Conservation (phyloP, 1,139 yeast species). For the Saccharomyces hybrid region DNA sequence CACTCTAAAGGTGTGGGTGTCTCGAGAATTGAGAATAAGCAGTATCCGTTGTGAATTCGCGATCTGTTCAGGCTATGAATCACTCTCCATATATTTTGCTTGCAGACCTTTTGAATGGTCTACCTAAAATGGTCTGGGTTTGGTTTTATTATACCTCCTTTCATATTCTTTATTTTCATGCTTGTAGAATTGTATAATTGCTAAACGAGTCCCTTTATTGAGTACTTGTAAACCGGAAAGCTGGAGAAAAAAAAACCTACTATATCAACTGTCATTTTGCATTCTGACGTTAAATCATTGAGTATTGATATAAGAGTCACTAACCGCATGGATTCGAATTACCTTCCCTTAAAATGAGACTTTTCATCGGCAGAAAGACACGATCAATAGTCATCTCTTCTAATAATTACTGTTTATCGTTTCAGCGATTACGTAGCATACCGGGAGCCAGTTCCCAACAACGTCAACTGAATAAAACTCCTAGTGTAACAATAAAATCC, state of each 20-base stretch:
- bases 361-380: constrained; percentile 23
- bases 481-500: constrained; percentile 16
- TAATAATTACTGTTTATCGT: constrained; percentile 16
- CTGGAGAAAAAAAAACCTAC: background rate
- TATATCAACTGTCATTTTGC: background rate
- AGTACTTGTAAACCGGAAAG: constrained; percentile 1
- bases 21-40: background rate
- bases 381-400: constrained; percentile 21
- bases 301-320: background rate
- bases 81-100: too few species aligned
- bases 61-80: background rate
- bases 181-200: background rate
- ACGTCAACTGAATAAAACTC: constrained; percentile 12
- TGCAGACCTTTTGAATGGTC: too few species aligned
- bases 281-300: background rate
- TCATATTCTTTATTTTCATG: background rate
- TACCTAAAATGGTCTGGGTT: too few species aligned
- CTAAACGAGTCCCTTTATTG: background rate
- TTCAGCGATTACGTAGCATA: constrained; percentile 13
- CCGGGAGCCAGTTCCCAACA: constrained; percentile 2
- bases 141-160: background rate
- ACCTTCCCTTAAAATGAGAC: constrained; percentile 10
- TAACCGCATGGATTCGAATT: background rate
- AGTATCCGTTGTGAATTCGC: background rate
- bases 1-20: background rate